Evolutionary conservation across 305 asterid species (phyloP).

Genomic region (Rubia tinctorum): DNA sequence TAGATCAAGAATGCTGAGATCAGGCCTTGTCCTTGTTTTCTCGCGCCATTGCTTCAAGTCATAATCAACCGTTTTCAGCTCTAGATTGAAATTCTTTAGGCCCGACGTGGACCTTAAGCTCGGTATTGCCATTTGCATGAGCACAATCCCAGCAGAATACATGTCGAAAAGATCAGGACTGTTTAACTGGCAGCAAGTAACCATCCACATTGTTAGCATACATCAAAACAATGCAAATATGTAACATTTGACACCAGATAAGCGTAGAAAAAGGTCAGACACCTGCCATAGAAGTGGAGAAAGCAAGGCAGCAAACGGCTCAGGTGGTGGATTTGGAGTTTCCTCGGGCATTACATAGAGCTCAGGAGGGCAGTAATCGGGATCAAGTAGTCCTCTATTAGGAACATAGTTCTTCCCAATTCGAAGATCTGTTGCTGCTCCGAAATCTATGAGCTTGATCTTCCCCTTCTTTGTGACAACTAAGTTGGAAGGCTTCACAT

Average conservation of each 20-base stretch:
- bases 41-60: constrained; percentile 89
- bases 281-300: constrained; percentile 96
- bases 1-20: constrained; percentile 76
- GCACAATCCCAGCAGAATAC: constrained; percentile 93
- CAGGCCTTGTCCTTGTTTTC: constrained; percentile 61
- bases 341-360: constrained; percentile 95
- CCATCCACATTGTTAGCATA: neutral
- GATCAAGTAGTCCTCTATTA: constrained; percentile 79
- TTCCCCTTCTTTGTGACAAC: constrained; percentile 87
- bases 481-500: constrained; percentile 92
- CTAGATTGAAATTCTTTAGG: constrained; percentile 70
- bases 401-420: constrained; percentile 92
- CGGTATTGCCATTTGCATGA: constrained; percentile 89
- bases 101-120: constrained; percentile 69
- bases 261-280: constrained; percentile 12
- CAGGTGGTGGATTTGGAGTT: constrained; percentile 96
- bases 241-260: neutral
- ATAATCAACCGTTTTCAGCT: constrained; percentile 64
- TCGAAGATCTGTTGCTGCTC: constrained; percentile 96
- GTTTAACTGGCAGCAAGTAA: constrained; percentile 58
- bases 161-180: constrained; percentile 91
- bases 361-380: constrained; percentile 94
- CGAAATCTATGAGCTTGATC: constrained; percentile 89
- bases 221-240: neutral
- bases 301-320: constrained; percentile 85